These are phyloP conservation scores for Cucurbita moschata DNA, from an alignment of 306 rosid genomes.

Conservation along the genomic window DNA sequence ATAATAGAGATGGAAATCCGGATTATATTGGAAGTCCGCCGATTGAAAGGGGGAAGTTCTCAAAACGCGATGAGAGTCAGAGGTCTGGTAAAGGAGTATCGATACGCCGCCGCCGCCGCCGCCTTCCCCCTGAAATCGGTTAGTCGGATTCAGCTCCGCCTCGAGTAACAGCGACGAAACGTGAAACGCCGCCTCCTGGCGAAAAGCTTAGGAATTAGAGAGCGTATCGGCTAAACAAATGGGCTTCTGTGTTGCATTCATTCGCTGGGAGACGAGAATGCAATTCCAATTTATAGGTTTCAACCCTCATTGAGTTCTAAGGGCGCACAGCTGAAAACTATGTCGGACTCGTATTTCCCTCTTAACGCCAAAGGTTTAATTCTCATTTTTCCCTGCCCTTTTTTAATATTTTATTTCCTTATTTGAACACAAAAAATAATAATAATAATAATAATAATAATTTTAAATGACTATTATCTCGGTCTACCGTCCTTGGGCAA, in stretches of 20 bases:
- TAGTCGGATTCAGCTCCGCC: background rate
- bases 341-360: background rate
- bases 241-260: background rate
- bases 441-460: too few species aligned
- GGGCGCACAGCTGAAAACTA: background rate
- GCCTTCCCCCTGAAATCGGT: background rate
- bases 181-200: background rate
- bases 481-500: too few species aligned
- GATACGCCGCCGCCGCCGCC: background rate
- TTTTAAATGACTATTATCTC: too few species aligned
- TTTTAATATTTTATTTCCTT: too few species aligned
- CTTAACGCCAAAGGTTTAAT: background rate
- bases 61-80: background rate
- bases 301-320: background rate
- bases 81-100: background rate
- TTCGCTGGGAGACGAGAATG: background rate
- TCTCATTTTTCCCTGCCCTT: too few species aligned
- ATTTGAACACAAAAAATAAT: too few species aligned
- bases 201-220: background rate
- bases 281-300: background rate
- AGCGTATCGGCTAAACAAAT: background rate
- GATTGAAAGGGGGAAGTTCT: background rate
- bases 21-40: background rate
- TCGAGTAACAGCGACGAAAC: background rate
- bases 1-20: too few species aligned